Evolutionary conservation across 2,329 filamentous ascomycete species (phyloP), one percentile per base, ranked within the genome.

Genomic region (Aspergillus fischeri): DNA sequence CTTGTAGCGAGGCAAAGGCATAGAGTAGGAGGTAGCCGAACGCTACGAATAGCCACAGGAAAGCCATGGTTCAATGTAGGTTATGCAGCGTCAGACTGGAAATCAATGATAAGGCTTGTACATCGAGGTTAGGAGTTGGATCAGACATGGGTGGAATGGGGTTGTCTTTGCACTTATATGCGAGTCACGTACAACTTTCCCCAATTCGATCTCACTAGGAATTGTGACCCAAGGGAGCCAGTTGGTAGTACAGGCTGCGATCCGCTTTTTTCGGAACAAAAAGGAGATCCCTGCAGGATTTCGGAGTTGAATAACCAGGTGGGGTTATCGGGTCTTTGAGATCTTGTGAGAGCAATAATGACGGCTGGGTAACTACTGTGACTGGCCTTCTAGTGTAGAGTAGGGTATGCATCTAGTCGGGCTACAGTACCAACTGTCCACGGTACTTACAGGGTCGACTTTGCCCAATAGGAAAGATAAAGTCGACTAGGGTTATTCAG

Each of bases 1-100:
- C 53, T 58, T 69, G 63, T 49, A 66, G 51, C 9, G 61, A 57
- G 21, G 71, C 71, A 54, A 73, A 73, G 24, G 70, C 71, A 55
- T 73, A 73, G 20, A 73, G 63, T 17, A 73, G 65, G 51, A 73
- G 56, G 56, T 73, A 73, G 20, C 70, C 69, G 44, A 72, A 62
- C 28, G 66, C 70, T n/a, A 73, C 67, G 54, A 73, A 68, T 42
- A 73, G 58, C 69, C 70, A 73, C 45, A 73, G 53, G 6, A 59
- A 54, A 20, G 58, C 70, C 70, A 73, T 73, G 17, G 8, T 42
- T 27, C 21, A 20, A 14, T 27, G 3, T 24, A 7, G n/a, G 3
- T 44, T 44, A 20, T 20, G 20, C 41, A 44, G 21, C 2, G 17
- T 17, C 41, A 42, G 41, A 32, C 29, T 14, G 29, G 11, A 32